Conservation (phyloP, 2,329 filamentous ascomycete species). For the Chalara sp. region DNA sequence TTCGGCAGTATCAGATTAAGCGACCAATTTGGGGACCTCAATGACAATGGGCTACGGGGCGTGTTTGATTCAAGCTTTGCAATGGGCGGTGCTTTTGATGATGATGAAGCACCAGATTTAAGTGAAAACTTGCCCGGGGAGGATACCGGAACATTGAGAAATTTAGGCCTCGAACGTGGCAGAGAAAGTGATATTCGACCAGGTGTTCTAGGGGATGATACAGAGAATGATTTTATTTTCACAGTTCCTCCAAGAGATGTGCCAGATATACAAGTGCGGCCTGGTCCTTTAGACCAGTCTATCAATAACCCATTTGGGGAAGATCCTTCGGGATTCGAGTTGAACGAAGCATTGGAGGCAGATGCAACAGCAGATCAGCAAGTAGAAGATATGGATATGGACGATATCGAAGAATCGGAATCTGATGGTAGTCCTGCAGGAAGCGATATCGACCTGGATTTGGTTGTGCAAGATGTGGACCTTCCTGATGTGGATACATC, state of each 20-base stretch:
- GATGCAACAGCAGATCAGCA: slow-evolving; percentile 8
- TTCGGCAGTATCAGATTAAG: slow-evolving; percentile 47
- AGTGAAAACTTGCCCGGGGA: slow-evolving; percentile 15
- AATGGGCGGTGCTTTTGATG: slow-evolving; percentile 13
- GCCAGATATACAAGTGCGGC: slow-evolving; percentile 3
- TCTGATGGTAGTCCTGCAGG: neutral
- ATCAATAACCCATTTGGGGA: neutral
- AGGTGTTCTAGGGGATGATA: slow-evolving; percentile 22
- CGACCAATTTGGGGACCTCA: slow-evolving; percentile 37
- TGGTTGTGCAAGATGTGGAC: slow-evolving; percentile 14
- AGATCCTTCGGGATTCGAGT: neutral
- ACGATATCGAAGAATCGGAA: slow-evolving; percentile 13
- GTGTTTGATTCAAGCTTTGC: slow-evolving; percentile 24
- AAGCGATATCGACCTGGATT: slow-evolving; percentile 1
- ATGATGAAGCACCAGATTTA: slow-evolving; percentile 14
- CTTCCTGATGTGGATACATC: slow-evolving; percentile 7
- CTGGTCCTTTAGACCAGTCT: neutral
- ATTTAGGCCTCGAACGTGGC: slow-evolving; percentile 9
- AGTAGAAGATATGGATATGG: slow-evolving; percentile 14
- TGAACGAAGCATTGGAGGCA: slow-evolving; percentile 1
- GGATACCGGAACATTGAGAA: slow-evolving; percentile 17
- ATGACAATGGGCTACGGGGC: slow-evolving; percentile 15
- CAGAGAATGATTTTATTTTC: slow-evolving; percentile 26
- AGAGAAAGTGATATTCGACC: slow-evolving; percentile 25
- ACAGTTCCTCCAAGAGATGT: slow-evolving; percentile 23